Percentiles rank a stretch among this genome's conserved stretches.
Conservation (phyloP, 192 early-diverging fungal genomes). For the Chytriomyces hyalinus region DNA sequence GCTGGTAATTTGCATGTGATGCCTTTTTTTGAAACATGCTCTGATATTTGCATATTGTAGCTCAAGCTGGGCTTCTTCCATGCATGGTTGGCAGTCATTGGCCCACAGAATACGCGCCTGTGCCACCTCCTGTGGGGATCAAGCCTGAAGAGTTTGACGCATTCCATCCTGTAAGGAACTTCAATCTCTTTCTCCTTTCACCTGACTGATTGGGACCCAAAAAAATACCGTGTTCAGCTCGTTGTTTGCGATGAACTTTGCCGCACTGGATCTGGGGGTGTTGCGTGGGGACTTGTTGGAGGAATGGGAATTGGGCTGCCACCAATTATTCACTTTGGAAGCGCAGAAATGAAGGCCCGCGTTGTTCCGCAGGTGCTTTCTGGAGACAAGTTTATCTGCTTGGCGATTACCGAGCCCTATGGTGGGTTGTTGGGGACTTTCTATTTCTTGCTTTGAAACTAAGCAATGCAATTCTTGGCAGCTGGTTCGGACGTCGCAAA, state of each 20-base stretch:
- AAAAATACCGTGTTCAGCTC: conserved; percentile 73
- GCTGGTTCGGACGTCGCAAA: conserved; percentile 78
- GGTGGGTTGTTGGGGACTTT: conserved; percentile 20
- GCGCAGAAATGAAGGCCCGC: conserved; percentile 71
- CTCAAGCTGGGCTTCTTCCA: conserved; percentile 65
- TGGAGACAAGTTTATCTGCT: conserved; percentile 81
- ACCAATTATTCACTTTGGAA: conserved; percentile 74
- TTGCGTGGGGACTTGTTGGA: conserved; percentile 78
- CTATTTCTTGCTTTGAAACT: background rate
- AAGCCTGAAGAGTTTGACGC: conserved; percentile 63
- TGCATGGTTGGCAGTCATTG: conserved; percentile 57
- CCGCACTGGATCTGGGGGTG: conserved; percentile 81
- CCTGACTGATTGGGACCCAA: background rate
- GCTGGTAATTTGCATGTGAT: conserved; percentile 42
- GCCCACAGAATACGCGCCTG: conserved; percentile 48
- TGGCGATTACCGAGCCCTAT: conserved; percentile 80
- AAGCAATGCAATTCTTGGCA: conserved; percentile 1
- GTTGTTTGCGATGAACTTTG: conserved; percentile 81
- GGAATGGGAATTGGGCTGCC: conserved; percentile 76
- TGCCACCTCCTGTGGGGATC: conserved; percentile 43
- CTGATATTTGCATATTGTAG: background rate
- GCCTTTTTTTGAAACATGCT: background rate
- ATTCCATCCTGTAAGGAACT: conserved; percentile 27
- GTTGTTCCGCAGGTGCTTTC: conserved; percentile 68
- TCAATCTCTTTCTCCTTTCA: conserved; percentile 28